These are phyloP conservation scores for Trichoderma atrobrunneum DNA, from an alignment of 2,329 filamentous ascomycete genomes.

Conservation along the genomic window DNA sequence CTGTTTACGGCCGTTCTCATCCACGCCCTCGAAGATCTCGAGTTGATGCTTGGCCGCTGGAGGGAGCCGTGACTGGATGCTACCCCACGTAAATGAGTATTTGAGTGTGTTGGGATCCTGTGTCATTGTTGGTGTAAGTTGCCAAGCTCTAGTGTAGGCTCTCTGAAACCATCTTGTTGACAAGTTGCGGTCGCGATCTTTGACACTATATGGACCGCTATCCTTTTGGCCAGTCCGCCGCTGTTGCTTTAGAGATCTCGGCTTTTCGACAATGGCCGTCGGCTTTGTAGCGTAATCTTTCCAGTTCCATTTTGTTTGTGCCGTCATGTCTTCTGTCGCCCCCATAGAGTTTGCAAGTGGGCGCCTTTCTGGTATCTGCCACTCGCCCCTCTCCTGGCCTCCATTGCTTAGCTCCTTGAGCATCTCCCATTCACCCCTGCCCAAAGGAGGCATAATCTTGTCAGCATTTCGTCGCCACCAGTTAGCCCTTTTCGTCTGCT, in stretches of 20 bases:
- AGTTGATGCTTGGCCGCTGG: constrained; percentile 35
- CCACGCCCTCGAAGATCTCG: constrained; percentile 49
- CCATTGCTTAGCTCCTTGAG: constrained; percentile 48
- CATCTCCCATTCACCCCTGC: constrained; percentile 53
- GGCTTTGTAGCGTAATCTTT: constrained; percentile 39
- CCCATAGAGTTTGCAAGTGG: constrained; percentile 21
- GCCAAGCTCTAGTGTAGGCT: constrained; percentile 47
- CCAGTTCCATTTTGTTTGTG: constrained; percentile 41
- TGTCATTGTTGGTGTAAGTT: constrained; percentile 43
- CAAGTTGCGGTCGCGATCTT: constrained; percentile 33
- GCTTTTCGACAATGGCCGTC: constrained; percentile 38
- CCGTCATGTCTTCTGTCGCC: not conserved
- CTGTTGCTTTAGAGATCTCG: constrained; percentile 32
- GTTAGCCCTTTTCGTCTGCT: constrained; percentile 42
- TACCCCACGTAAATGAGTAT: constrained; percentile 49
- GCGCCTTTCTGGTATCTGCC: constrained; percentile 38
- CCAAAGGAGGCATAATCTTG: constrained; percentile 54
- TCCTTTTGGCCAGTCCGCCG: constrained; percentile 37
- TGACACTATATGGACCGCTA: constrained; percentile 38
- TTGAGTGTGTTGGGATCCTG: constrained; percentile 31
- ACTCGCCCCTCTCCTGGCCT: constrained; percentile 35
- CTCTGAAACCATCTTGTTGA: constrained; percentile 45
- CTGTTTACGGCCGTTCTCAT: constrained; percentile 29
- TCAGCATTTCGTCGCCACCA: constrained; percentile 48
- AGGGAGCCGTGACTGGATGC: constrained; percentile 27